Evolutionary conservation across 495 filamentous ascomycete species (phyloP), one percentile per base, ranked within the genome.

Genomic region (Talaromyces nanjingensis): DNA sequence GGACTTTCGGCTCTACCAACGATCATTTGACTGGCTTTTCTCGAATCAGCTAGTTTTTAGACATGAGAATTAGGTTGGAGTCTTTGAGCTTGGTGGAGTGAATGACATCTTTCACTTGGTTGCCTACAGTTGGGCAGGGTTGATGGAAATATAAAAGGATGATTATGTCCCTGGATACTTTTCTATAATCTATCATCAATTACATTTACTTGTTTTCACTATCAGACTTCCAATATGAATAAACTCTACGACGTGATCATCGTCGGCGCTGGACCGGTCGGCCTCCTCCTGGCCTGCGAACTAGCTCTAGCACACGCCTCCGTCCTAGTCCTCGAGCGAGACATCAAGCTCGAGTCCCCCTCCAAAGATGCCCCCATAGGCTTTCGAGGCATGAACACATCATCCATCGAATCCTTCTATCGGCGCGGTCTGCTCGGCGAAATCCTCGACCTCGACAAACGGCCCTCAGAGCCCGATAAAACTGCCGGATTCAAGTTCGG

Each of bases 201-300:
- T 20, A 49, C 8, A 49, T 31, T 31, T 31, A 3, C 18, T 22
- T 20, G 1, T 22, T 22, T 42, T 16, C 4, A 16, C 14, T n/a
- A 42, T 6, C 16, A 27, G 25, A 56, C 22, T 12, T 14, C 34
- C 27, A 59, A 8, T 16, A 62, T 62, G 60, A n/a, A 16, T 5
- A 53, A 53, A 34, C 45, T 53, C 27, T 62, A 62, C 60, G 62
- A 64, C 71, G 77, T 79, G 25, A 68, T 80, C 6, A 77, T 79
- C 39, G 59, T 72, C 6, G 78, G 78, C 9, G 78, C 73, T 55
- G 78, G 78, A 14, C 76, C 74, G 16, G 73, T 75, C 24, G 78
- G 78, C 37, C 75, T 81, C 9, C 68, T 76, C 3, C 67, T 75
- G 20, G 76, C 77, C 52, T 71, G 68, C 45, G 73, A 76, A 45